Conservation (phyloP, 2,329 filamentous ascomycete species). For the Parafenestella ontariensis region DNA sequence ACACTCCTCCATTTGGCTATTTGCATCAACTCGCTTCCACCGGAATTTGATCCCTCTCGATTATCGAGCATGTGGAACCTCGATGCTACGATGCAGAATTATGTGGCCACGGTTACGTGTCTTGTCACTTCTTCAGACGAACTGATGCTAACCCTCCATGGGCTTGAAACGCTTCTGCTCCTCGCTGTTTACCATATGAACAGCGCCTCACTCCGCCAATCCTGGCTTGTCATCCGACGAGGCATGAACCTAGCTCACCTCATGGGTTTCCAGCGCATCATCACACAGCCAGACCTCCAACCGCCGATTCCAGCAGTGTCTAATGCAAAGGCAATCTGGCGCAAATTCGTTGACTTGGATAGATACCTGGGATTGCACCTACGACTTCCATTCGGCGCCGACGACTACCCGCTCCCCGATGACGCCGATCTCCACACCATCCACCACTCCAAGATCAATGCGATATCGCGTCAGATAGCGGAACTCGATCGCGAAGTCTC, state of each 20-base stretch:
- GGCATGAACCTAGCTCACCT: conserved; percentile 45
- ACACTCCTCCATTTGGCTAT: conserved; percentile 45
- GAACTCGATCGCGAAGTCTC: conserved; percentile 41
- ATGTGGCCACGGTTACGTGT: conserved; percentile 39
- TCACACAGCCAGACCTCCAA: conserved; percentile 24
- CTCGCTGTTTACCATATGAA: conserved; percentile 42
- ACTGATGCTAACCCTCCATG: conserved; percentile 44
- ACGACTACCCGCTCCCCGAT: conserved; percentile 36
- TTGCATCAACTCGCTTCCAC: conserved; percentile 43
- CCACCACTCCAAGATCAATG: conserved; percentile 35
- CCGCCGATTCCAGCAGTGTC: conserved; percentile 36
- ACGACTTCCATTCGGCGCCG: conserved; percentile 43
- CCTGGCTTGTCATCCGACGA: conserved; percentile 43
- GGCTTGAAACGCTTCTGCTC: conserved; percentile 42
- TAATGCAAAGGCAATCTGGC: conserved; percentile 39
- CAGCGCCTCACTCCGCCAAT: conserved; percentile 39
- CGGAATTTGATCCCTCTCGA: conserved; percentile 37
- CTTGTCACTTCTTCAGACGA: conserved; percentile 43
- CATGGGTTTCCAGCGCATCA: conserved; percentile 48
- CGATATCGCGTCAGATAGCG: conserved; percentile 31
- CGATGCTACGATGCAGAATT: conserved; percentile 43
- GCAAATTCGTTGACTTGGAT: conserved; percentile 40
- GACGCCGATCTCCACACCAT: conserved; percentile 26
- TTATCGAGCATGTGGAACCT: conserved; percentile 41
- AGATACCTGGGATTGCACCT: conserved; percentile 44